Evolutionary conservation across 352 stramenopile species (phyloP).

Genomic region (Globisporangium nunn): DNA sequence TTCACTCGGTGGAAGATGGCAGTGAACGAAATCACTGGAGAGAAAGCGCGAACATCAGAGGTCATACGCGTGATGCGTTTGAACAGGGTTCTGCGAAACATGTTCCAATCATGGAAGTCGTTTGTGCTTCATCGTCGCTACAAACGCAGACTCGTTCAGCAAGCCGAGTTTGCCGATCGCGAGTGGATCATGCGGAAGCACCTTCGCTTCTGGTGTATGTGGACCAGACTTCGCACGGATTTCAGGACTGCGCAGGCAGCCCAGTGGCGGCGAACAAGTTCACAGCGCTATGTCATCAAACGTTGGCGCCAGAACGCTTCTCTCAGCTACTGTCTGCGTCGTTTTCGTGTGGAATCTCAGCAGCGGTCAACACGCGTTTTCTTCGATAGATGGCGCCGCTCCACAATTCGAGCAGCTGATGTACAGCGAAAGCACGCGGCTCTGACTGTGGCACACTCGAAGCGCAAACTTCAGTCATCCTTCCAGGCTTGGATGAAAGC

Average conservation of each 20-base stretch:
- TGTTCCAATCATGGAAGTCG: conserved; percentile 7
- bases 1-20: conserved; percentile 8
- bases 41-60: neutral
- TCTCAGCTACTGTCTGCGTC: neutral
- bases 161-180: neutral
- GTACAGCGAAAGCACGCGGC: neutral
- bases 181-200: neutral
- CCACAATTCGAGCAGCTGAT: neutral
- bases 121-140: conserved; percentile 1
- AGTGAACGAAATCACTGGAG: neutral
- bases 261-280: conserved; percentile 5
- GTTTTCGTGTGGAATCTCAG: neutral
- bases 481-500: conserved; percentile 4
- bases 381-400: conserved; percentile 2
- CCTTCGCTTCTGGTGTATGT: conserved; percentile 2
- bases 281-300: neutral
- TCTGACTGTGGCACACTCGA: neutral
- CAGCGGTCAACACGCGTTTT: neutral
- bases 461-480: neutral
- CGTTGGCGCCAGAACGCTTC: neutral
- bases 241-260: conserved; percentile 6
- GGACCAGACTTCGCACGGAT: neutral
- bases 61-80: neutral
- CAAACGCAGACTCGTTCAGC: neutral
- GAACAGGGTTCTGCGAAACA: neutral